Conservation (phyloP, 352 stramenopile species). For the Hyphochytrium catenoides region DNA sequence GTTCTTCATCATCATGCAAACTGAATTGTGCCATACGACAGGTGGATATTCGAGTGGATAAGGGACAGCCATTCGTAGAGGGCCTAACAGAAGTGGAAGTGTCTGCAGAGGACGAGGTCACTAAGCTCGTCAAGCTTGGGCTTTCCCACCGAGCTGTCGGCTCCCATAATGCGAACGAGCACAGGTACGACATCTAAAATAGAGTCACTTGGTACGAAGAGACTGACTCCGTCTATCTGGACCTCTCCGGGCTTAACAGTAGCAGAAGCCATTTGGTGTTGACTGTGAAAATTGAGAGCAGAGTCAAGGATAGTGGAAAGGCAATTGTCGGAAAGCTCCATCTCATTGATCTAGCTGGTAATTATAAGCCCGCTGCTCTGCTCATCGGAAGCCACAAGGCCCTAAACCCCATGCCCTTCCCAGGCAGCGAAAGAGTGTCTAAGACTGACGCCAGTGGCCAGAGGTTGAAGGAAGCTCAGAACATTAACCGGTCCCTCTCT, state of each 20-base stretch:
- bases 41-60: constrained; percentile 34
- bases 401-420: background rate
- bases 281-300: constrained; percentile 40
- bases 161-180: constrained; percentile 73
- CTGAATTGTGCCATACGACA: background rate
- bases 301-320: constrained; percentile 18
- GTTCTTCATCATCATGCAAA: background rate
- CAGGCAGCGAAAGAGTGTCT: constrained; percentile 1
- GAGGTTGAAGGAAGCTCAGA: constrained; percentile 80
- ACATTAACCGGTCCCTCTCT: constrained; percentile 85
- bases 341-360: constrained; percentile 62
- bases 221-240: no score
- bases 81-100: constrained; percentile 69
- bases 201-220: no score
- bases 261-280: constrained; percentile 75
- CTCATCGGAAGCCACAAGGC: no score
- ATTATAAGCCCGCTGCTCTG: no score
- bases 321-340: constrained; percentile 39
- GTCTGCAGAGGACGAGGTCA: constrained; percentile 41
- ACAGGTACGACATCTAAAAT: no score
- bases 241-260: no score
- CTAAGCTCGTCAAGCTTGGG: constrained; percentile 45
- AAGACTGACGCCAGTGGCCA: constrained; percentile 73
- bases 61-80: constrained; percentile 40
- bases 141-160: constrained; percentile 62